Percentiles rank a stretch among this genome's conserved stretches.
Evolutionary conservation across 1,284 basidiomycete species (phyloP).

Genomic region (Pisolithus thermaeus): DNA sequence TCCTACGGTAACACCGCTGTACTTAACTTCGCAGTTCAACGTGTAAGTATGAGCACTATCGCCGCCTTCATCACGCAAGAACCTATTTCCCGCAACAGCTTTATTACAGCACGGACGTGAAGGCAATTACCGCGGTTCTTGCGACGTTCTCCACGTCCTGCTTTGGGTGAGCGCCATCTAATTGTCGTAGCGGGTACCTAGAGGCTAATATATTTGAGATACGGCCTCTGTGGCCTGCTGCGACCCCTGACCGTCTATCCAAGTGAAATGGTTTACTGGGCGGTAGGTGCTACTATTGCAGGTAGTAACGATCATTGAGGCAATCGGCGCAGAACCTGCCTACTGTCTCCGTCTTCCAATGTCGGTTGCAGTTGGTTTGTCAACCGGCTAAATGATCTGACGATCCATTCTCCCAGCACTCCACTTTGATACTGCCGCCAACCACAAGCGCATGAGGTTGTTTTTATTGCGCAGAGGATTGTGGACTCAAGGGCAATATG

Average conservation of each 20-base stretch:
- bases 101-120: conserved; percentile 53
- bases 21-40: conserved; percentile 56
- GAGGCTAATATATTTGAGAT: conserved; percentile 27
- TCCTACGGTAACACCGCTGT: conserved; percentile 48
- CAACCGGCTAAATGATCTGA: neutral
- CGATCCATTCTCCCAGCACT: conserved; percentile 34
- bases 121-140: conserved; percentile 53
- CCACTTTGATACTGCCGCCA: conserved; percentile 45
- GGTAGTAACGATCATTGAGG: neutral
- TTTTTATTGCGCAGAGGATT: too few species aligned
- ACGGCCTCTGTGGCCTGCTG: conserved; percentile 53
- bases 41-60: conserved; percentile 31
- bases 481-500: too few species aligned
- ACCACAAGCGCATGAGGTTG: conserved; percentile 47
- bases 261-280: conserved; percentile 68
- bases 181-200: neutral
- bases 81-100: conserved; percentile 32
- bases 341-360: conserved; percentile 57
- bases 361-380: conserved; percentile 22
- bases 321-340: conserved; percentile 42
- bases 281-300: conserved; percentile 27
- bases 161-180: conserved; percentile 42
- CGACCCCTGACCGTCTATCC: conserved; percentile 62
- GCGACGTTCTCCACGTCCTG: conserved; percentile 61
- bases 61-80: neutral